phyloP scores from a whole-genome alignment of 2,329 filamentous ascomycete genomes.

The Colletotrichum horii region DNA sequence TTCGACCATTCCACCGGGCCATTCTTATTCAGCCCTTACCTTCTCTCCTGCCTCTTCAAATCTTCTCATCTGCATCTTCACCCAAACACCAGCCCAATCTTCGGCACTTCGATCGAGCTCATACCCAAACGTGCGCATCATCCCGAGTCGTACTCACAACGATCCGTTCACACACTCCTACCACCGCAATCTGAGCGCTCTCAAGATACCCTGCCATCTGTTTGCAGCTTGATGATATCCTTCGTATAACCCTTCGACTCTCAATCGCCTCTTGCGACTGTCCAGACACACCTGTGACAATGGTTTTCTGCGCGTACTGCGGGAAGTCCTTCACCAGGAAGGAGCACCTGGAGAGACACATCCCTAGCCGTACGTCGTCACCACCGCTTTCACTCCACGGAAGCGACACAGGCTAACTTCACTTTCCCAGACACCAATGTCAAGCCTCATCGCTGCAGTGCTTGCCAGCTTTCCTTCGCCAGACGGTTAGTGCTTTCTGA shows the following conservation, averaged over 20 bases:
- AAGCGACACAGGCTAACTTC: conserved; percentile 12
- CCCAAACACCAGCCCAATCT: not conserved
- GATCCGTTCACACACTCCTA: not conserved
- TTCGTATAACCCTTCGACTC: not conserved
- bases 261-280: not conserved
- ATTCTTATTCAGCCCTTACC: not conserved
- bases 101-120: not conserved
- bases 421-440: conserved; percentile 54
- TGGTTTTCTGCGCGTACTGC: conserved; percentile 59
- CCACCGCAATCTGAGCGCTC: not conserved
- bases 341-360: conserved; percentile 61
- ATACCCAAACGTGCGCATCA: not conserved
- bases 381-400: not conserved
- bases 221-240: not conserved
- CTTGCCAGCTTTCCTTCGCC: conserved; percentile 55
- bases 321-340: conserved; percentile 61
- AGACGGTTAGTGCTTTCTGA: conserved; percentile 42
- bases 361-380: conserved; percentile 52
- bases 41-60: not conserved
- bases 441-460: conserved; percentile 55
- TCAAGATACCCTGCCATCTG: not conserved
- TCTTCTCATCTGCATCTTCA: not conserved
- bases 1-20: not conserved
- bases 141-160: not conserved
- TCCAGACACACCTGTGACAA: conserved; percentile 21